Percentiles rank a stretch among this genome's conserved stretches.
Conservation (phyloP, 805 yeast species). For the Wickerhamiella sergipiensis region DNA sequence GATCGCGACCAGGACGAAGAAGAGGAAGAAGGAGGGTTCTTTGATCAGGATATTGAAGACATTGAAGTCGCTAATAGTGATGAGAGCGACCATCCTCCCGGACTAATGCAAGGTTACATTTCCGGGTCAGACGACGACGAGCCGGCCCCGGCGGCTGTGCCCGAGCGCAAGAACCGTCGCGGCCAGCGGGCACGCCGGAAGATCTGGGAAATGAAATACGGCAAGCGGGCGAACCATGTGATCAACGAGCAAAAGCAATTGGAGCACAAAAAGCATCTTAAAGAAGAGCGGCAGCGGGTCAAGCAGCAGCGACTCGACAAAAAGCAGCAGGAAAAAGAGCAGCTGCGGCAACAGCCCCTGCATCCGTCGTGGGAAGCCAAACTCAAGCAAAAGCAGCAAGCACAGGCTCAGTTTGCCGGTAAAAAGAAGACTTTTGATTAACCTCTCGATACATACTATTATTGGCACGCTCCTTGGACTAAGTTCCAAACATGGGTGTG, state of each 20-base stretch:
- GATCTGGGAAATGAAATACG: constrained; percentile 90
- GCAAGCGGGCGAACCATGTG: constrained; percentile 71
- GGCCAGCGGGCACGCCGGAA: constrained; percentile 96
- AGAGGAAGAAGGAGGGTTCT: constrained; percentile 29
- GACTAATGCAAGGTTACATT: constrained; percentile 45
- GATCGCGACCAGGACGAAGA: no score
- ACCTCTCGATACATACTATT: not conserved
- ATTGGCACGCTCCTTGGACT: no score
- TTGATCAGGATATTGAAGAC: constrained; percentile 6
- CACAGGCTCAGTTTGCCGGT: constrained; percentile 61
- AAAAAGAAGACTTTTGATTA: constrained; percentile 69
- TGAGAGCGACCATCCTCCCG: constrained; percentile 25
- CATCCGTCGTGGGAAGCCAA: constrained; percentile 99
- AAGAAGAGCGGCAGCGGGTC: constrained; percentile 9
- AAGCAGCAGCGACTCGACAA: constrained; percentile 6
- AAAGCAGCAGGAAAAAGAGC: constrained; percentile 19
- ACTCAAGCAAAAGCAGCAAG: constrained; percentile 52
- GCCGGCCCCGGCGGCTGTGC: constrained; percentile 12
- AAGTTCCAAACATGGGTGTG: no score
- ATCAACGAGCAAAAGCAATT: constrained; percentile 45
- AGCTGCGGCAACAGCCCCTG: constrained; percentile 26
- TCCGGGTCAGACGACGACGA: constrained; percentile 61
- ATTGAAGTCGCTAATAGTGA: constrained; percentile 10
- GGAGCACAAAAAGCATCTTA: constrained; percentile 33
- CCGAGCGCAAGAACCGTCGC: constrained; percentile 65